Evolutionary conservation across 441 rosid species (phyloP).

Genomic region (Dalechampia spathulata): DNA sequence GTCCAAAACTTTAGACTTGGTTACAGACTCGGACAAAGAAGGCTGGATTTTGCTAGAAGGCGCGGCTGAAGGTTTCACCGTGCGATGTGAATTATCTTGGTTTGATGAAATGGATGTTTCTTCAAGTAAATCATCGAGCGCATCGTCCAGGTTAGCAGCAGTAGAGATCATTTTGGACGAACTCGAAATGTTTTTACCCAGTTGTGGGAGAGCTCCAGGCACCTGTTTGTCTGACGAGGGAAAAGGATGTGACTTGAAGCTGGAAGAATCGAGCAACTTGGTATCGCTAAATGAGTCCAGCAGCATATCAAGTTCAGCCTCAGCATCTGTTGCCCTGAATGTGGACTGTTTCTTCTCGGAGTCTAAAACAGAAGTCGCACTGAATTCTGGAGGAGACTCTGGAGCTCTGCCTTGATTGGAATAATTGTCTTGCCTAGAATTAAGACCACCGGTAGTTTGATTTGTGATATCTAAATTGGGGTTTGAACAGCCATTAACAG

Average conservation of each 20-base stretch:
- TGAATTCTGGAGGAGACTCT: conserved; percentile 10
- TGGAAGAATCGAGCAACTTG: conserved; percentile 23
- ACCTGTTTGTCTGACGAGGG: conserved; percentile 12
- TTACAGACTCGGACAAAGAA: conserved; percentile 30
- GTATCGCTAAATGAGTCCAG: conserved; percentile 39
- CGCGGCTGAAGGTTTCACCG: conserved; percentile 3
- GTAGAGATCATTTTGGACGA: conserved; percentile 16
- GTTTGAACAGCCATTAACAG: conserved; percentile 4
- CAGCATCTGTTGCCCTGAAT: conserved; percentile 45
- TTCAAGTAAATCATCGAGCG: conserved; percentile 53
- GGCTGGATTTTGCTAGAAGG: conserved; percentile 9
- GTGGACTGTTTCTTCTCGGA: conserved; percentile 5
- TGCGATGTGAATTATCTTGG: conserved; percentile 12
- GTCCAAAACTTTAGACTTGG: conserved; percentile 49
- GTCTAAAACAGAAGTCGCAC: conserved; percentile 2
- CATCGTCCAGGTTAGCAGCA: conserved; percentile 30
- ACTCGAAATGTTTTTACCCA: conserved; percentile 15
- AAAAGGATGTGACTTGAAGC: neutral
- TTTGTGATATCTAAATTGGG: conserved; percentile 13
- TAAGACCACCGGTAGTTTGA: conserved; percentile 18
- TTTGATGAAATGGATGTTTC: conserved; percentile 31
- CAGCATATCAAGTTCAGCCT: conserved; percentile 71
- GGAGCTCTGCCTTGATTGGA: conserved; percentile 12
- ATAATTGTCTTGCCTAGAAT: conserved; percentile 10
- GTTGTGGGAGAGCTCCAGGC: conserved; percentile 9